Conservation (phyloP, 2,329 filamentous ascomycete genomes). For the Tolypocladium paradoxum region DNA sequence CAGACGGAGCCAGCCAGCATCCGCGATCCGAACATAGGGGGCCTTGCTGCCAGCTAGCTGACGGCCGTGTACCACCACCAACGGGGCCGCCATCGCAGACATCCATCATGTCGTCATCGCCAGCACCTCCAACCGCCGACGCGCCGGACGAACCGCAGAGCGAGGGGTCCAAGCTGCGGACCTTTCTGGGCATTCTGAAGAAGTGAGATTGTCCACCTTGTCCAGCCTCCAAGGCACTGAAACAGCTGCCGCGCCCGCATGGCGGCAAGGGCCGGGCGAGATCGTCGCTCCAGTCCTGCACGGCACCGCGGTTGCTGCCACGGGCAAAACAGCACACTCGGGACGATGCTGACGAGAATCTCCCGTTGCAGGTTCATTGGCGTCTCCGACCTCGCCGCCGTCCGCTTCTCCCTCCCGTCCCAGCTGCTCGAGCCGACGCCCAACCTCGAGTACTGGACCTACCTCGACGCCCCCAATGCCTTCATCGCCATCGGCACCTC, state of each 20-base stretch:
- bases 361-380: constrained; percentile 69
- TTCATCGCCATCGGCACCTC: constrained; percentile 78
- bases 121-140: constrained; percentile 19
- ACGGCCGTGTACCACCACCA: neutral
- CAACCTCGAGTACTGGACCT: constrained; percentile 98
- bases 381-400: constrained; percentile 87
- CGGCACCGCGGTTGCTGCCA: neutral
- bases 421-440: constrained; percentile 93
- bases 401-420: constrained; percentile 90
- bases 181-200: constrained; percentile 76
- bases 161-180: constrained; percentile 81
- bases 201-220: constrained; percentile 48
- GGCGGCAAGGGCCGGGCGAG: neutral
- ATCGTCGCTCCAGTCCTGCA: neutral
- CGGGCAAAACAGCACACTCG: neutral
- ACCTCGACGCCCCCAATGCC: constrained; percentile 87
- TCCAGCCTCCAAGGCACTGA: constrained; percentile 4
- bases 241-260: neutral
- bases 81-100: neutral
- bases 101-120: constrained; percentile 25
- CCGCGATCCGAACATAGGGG: neutral
- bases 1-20: neutral
- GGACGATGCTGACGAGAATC: constrained; percentile 4
- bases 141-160: constrained; percentile 43
- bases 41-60: neutral